phyloP scores from a whole-genome alignment of 2,329 filamentous ascomycete genomes.

The Cryphonectria parasitica region DNA sequence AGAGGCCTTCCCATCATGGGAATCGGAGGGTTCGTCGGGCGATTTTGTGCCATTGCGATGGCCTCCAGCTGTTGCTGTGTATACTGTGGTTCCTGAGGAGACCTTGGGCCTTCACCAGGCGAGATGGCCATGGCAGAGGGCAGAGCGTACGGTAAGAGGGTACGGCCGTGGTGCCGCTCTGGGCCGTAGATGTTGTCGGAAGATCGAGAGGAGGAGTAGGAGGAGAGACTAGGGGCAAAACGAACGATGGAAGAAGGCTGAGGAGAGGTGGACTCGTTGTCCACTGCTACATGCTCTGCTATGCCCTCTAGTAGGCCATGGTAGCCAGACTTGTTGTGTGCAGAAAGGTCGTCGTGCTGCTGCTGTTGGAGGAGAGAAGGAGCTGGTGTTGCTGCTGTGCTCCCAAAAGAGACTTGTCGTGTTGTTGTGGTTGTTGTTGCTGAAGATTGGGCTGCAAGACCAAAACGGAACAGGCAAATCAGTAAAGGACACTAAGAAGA shows the following conservation, averaged over 20 bases:
- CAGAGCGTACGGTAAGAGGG: conserved; percentile 32
- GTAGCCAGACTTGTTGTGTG: conserved; percentile 23
- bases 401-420: conserved; percentile 18
- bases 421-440: not conserved
- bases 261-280: conserved; percentile 39
- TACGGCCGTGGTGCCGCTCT: conserved; percentile 44
- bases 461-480: not conserved
- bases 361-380: conserved; percentile 9
- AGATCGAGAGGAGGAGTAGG: conserved; percentile 40
- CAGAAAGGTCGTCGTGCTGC: conserved; percentile 29
- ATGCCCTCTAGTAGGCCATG: conserved; percentile 30
- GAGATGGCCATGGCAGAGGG: conserved; percentile 28
- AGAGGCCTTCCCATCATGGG: conserved; percentile 24
- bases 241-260: conserved; percentile 42
- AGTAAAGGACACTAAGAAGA: not conserved
- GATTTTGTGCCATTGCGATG: conserved; percentile 26
- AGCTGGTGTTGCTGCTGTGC: conserved; percentile 31
- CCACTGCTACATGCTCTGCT: conserved; percentile 34
- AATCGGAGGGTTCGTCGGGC: conserved; percentile 14
- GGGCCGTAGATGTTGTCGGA: conserved; percentile 50
- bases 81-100: conserved; percentile 30
- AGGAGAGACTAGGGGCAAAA: conserved; percentile 46
- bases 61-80: conserved; percentile 31
- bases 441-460: conserved; percentile 11
- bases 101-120: conserved; percentile 33